Base-by-base conservation (phyloP, 2,329 filamentous ascomycete genomes). In the Sarocladium kiliense region DNA sequence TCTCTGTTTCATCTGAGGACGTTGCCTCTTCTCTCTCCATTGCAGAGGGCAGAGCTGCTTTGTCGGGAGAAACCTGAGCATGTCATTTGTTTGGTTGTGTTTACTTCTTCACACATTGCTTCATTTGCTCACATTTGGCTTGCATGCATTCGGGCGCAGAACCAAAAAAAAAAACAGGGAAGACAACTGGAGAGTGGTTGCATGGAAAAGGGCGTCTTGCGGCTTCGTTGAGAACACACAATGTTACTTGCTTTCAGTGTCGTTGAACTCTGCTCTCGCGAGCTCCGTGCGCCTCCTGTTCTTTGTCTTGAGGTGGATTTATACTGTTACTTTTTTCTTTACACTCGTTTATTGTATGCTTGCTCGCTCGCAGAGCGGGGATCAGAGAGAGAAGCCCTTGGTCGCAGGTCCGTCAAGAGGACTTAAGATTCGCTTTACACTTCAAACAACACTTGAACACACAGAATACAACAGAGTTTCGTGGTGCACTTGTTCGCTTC, bases 321-420 rank as follows among this genome's bases (percentile, higher is more conserved):
- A 14, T 14, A 30, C 21, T 23, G 14, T 23, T 23, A 6, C 14
- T 44, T 44, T 49, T 63, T 77, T 75, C 71, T 74, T 65, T 78
- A 79, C 76, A 67, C 70, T 77, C 75, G 73, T 80, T 78, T 73
- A 9, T 34, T 34, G 21, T 12, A 32, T 44, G 39, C 77, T 77
- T 77, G 77, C 68, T 49, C 30, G 44, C 44, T 49, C 44, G 44
- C 44, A 19, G 44, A 49, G 44, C 44, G 44, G 44, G 44, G 30
- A 32, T 32, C 6, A 44, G 39, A 44, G 39, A 44, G 6, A 39
- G 6, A 44, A 44, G 39, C 39, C 39, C 39, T 44, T 44, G 19
- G 19, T 21, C 19, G 39, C 39, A 44, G 39, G 39, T 44, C 18
- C 39, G 19, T 44, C 39, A 44, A 44, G 39, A 44, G 39, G 39